phyloP scores from a whole-genome alignment of 495 filamentous ascomycete species.

The Cairneyella variabilis region DNA sequence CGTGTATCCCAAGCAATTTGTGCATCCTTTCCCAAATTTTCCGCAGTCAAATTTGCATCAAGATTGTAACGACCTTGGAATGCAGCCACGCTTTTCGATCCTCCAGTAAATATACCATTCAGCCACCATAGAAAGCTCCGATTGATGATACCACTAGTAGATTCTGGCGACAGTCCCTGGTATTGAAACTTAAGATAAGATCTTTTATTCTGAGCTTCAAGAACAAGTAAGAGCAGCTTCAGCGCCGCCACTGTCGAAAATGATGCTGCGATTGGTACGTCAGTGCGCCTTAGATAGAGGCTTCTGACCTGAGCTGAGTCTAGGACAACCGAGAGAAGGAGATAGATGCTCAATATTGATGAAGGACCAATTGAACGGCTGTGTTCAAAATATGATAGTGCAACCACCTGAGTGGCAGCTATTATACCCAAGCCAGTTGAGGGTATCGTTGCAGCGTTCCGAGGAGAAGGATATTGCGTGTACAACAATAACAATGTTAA shows the following conservation, averaged over 20 bases:
- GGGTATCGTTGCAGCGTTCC: constrained; percentile 48
- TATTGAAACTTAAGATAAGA: constrained; percentile 41
- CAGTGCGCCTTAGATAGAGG: constrained; percentile 34
- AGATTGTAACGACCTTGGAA: no score
- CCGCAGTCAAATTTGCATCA: no score
- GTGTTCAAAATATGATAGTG: constrained; percentile 41
- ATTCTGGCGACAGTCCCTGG: constrained; percentile 29
- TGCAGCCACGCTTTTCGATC: no score
- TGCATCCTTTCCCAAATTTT: no score
- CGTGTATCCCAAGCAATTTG: no score
- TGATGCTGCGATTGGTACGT: constrained; percentile 9
- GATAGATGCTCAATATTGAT: constrained; percentile 43
- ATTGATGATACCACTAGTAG: constrained; percentile 31
- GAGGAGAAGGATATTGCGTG: no score
- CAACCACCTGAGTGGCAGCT: constrained; percentile 28
- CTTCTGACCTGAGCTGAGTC: constrained; percentile 43
- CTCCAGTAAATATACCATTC: constrained; percentile 37
- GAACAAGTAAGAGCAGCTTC: constrained; percentile 36
- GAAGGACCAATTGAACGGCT: constrained; percentile 29
- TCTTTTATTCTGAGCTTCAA: constrained; percentile 51
- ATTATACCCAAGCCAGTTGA: constrained; percentile 41
- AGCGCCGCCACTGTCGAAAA: constrained; percentile 22
- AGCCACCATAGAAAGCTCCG: constrained; percentile 39
- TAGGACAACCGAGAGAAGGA: constrained; percentile 52
- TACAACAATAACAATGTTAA: no score